Conservation (phyloP, 1,284 basidiomycete species). For the Xerocomus nothofagi region DNA sequence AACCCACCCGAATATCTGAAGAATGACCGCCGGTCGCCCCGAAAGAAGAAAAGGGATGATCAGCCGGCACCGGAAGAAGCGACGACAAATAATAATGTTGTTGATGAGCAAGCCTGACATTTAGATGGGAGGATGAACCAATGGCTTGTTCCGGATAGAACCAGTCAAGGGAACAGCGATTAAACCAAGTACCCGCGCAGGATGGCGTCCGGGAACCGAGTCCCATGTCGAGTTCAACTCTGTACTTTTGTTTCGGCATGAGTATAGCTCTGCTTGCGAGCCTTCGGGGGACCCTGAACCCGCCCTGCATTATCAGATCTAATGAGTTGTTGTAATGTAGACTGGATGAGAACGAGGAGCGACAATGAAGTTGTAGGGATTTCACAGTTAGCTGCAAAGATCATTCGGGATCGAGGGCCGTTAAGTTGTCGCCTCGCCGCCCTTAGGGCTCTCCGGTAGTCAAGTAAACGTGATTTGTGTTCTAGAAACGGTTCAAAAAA, state of each 20-base stretch:
- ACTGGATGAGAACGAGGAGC: too few species aligned
- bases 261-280: not conserved
- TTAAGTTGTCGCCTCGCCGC: too few species aligned
- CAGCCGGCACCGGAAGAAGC: not conserved
- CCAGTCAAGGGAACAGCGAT: too few species aligned
- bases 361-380: too few species aligned
- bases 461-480: not conserved
- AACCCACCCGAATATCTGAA: constrained; percentile 27
- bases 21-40: constrained; percentile 37
- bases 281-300: not conserved
- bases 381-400: too few species aligned
- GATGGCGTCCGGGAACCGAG: not conserved
- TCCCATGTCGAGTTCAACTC: not conserved
- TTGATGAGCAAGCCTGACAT: not conserved
- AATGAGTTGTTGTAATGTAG: too few species aligned
- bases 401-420: too few species aligned
- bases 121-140: not conserved
- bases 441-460: not conserved
- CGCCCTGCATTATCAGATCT: too few species aligned
- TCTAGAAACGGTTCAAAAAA: not conserved
- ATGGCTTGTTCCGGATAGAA: not conserved
- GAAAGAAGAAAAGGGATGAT: constrained; percentile 10
- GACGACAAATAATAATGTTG: not conserved
- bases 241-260: not conserved
- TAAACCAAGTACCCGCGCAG: not conserved